These are phyloP conservation scores for Rhodocollybia butyracea DNA, from an alignment of 768 basidiomycete species.

Conservation along the genomic window DNA sequence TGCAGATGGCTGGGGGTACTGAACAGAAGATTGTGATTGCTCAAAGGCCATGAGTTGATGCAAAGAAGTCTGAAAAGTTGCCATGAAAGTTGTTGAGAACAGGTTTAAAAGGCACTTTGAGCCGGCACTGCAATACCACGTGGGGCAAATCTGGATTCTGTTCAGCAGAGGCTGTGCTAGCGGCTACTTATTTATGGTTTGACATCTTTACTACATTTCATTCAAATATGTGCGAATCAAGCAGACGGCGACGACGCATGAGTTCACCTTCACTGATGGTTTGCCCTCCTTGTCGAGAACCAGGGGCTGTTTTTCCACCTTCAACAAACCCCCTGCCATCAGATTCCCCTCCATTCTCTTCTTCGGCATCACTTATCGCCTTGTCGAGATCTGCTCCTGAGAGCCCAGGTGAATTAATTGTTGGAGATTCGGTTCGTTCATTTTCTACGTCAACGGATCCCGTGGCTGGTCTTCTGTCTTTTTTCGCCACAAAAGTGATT, in stretches of 20 bases:
- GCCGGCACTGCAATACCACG: constrained; percentile 4
- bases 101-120: too few species aligned
- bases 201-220: constrained; percentile 20
- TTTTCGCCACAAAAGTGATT: constrained; percentile 70
- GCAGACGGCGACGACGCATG: constrained; percentile 72
- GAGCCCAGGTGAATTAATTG: constrained; percentile 1
- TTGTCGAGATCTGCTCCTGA: neutral
- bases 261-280: constrained; percentile 77
- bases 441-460: constrained; percentile 3
- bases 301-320: constrained; percentile 15
- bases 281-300: constrained; percentile 50
- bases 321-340: constrained; percentile 4
- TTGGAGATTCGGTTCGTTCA: constrained; percentile 8
- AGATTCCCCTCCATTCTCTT: neutral
- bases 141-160: neutral
- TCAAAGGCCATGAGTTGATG: constrained; percentile 7
- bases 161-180: neutral
- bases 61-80: constrained; percentile 1
- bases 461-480: constrained; percentile 24
- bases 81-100: neutral
- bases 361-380: constrained; percentile 7
- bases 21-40: constrained; percentile 26
- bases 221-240: constrained; percentile 69
- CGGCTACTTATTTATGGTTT: neutral
- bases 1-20: constrained; percentile 19